Evolutionary conservation across 768 basidiomycete species (phyloP).

Genomic region (Cyathus striatus): DNA sequence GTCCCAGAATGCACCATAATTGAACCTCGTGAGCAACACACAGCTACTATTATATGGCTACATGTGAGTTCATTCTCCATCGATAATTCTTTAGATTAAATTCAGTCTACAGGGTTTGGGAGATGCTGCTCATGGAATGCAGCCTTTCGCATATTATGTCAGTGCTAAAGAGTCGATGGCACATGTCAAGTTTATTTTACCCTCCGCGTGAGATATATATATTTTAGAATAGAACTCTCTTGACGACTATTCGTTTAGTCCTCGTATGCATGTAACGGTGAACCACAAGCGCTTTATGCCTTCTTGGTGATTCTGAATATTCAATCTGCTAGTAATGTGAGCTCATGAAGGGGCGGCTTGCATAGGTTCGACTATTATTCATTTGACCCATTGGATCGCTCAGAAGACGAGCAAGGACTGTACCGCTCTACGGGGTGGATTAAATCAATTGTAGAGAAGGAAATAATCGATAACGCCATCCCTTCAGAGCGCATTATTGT

Average conservation of each 20-base stretch:
- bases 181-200: slow-evolving; percentile 68
- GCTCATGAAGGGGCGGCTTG: too few relatives aligned
- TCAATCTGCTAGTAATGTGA: background rate
- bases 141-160: too few relatives aligned
- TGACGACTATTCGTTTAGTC: slow-evolving; percentile 8
- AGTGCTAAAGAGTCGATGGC: too few relatives aligned
- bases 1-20: too few relatives aligned
- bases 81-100: too few relatives aligned
- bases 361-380: slow-evolving; percentile 56
- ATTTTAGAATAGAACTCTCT: background rate
- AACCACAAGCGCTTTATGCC: background rate
- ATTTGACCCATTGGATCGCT: slow-evolving; percentile 34
- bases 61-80: too few relatives aligned
- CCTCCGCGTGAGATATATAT: slow-evolving; percentile 37
- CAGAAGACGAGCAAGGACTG: slow-evolving; percentile 58
- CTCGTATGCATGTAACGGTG: slow-evolving; percentile 30
- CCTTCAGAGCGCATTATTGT: slow-evolving; percentile 55
- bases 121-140: too few relatives aligned
- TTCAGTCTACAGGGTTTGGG: too few relatives aligned
- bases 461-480: slow-evolving; percentile 50
- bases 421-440: slow-evolving; percentile 41
- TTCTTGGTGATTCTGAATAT: slow-evolving; percentile 40
- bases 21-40: too few relatives aligned
- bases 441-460: slow-evolving; percentile 52
- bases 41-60: too few relatives aligned